phyloP scores from a whole-genome alignment of 1,139 yeast species.

The Hansenula sp. region DNA sequence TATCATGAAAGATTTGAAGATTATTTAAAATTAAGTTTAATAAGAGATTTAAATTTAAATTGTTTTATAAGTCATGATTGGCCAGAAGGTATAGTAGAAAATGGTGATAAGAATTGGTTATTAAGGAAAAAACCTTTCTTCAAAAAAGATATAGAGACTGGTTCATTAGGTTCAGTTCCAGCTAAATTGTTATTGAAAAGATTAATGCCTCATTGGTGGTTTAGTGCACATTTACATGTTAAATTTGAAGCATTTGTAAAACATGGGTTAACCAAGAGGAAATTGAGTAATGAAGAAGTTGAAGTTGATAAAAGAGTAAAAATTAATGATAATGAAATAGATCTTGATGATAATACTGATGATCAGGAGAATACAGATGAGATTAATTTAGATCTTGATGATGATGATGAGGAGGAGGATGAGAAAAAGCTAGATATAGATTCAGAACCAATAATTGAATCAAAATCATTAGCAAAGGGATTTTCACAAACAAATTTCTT shows the following conservation, averaged over 20 bases:
- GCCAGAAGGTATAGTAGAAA: constrained; percentile 77
- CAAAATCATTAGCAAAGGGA: constrained; percentile 11
- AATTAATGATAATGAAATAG: constrained; percentile 35
- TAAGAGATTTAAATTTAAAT: constrained; percentile 37
- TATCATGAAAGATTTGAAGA: constrained; percentile 76
- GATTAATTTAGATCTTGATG: constrained; percentile 18
- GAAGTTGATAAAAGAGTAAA: constrained; percentile 12
- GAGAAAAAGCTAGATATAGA: constrained; percentile 18
- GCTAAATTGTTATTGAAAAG: constrained; percentile 48
- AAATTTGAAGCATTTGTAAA: constrained; percentile 52
- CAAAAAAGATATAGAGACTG: constrained; percentile 52
- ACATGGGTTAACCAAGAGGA: constrained; percentile 26
- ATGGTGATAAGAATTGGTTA: constrained; percentile 52
- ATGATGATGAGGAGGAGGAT: constrained; percentile 10
- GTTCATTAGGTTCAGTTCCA: constrained; percentile 74
- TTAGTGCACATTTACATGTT: constrained; percentile 87
- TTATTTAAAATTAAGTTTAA: constrained; percentile 47
- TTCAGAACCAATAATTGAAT: constrained; percentile 1
- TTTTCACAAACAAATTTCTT: constrained; percentile 49
- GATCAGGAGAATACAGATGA: constrained; percentile 15
- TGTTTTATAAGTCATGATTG: constrained; percentile 83
- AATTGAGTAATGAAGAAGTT: constrained; percentile 6
- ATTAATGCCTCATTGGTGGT: constrained; percentile 71
- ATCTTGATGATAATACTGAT: constrained; percentile 25
- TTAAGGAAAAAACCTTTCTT: constrained; percentile 64